Evolutionary conservation across 2,329 filamentous ascomycete genomes (phyloP).

Genomic region (Basipetospora chlamydospora): DNA sequence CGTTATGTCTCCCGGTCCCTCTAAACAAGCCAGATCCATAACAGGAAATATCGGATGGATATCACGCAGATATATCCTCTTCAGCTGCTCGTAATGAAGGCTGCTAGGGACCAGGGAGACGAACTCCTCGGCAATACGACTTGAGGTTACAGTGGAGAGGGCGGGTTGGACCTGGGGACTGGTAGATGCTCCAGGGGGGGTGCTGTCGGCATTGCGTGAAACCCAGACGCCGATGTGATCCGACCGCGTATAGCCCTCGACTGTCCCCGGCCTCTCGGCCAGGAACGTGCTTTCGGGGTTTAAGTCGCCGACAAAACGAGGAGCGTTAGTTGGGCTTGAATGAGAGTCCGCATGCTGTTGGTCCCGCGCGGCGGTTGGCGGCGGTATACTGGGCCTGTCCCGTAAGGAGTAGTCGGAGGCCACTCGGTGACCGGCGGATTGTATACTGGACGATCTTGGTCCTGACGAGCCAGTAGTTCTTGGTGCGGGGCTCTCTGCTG

Average conservation of each 20-base stretch:
- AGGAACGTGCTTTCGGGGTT: slow-evolving; percentile 11
- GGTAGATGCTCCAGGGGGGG: background rate
- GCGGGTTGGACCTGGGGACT: background rate
- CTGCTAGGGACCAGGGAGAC: background rate
- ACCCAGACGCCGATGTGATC: slow-evolving; percentile 9
- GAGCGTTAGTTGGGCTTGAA: too few species aligned
- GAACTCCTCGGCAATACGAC: background rate
- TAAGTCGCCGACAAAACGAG: slow-evolving; percentile 10
- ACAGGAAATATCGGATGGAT: slow-evolving; percentile 5
- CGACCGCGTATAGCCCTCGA: slow-evolving; percentile 7
- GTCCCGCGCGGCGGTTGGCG: too few species aligned
- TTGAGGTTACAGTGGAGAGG: background rate
- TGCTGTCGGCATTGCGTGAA: slow-evolving; percentile 3
- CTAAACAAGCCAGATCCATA: background rate
- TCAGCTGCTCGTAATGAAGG: background rate
- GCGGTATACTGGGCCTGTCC: too few species aligned
- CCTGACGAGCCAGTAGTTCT: too few species aligned
- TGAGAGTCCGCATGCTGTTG: too few species aligned
- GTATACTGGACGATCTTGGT: too few species aligned
- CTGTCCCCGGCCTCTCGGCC: slow-evolving; percentile 6
- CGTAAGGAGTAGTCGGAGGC: too few species aligned
- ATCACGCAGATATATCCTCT: slow-evolving; percentile 4
- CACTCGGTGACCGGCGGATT: too few species aligned
- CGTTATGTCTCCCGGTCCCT: background rate
- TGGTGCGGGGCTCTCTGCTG: too few species aligned